These are phyloP conservation scores for Paramecium tetraurelia DNA, from an alignment of 73 alveolate species.

Conservation along the genomic window DNA sequence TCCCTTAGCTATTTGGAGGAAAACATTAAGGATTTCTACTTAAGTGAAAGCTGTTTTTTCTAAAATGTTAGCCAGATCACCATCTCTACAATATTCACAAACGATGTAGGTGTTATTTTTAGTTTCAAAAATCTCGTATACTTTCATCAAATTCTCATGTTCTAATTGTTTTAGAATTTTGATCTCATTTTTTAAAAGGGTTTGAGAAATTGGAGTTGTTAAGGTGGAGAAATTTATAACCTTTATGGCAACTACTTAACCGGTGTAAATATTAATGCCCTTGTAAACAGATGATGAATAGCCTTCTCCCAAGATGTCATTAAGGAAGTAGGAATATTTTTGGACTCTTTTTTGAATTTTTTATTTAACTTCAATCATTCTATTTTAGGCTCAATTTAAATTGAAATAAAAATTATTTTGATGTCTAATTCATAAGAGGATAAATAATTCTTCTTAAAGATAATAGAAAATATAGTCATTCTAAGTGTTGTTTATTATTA, in stretches of 20 bases:
- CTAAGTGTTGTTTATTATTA: background rate
- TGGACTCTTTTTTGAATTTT: background rate
- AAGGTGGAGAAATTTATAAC: background rate
- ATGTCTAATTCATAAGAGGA: background rate
- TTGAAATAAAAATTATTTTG: background rate
- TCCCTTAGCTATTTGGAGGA: background rate
- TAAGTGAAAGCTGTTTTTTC: background rate
- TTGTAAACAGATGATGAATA: constrained; percentile 6
- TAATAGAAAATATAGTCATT: background rate
- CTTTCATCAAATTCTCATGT: background rate
- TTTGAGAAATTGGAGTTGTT: constrained; percentile 15
- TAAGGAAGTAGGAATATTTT: background rate
- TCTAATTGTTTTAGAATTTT: background rate
- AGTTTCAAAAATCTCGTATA: constrained; percentile 15
- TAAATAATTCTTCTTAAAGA: background rate
- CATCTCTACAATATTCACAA: constrained; percentile 24
- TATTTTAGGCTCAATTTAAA: background rate
- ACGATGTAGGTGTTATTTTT: constrained; percentile 3
- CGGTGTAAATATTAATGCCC: background rate
- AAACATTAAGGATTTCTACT: background rate
- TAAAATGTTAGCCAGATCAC: constrained; percentile 11
- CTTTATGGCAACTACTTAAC: constrained; percentile 13
- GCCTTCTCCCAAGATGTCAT: background rate
- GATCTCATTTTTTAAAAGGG: constrained; percentile 2
- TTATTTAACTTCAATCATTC: background rate